A percentile compares a stretch with the other conserved stretches of the same genome.
Conservation (phyloP, 179 eudicot species). For the Spinacia oleracea region DNA sequence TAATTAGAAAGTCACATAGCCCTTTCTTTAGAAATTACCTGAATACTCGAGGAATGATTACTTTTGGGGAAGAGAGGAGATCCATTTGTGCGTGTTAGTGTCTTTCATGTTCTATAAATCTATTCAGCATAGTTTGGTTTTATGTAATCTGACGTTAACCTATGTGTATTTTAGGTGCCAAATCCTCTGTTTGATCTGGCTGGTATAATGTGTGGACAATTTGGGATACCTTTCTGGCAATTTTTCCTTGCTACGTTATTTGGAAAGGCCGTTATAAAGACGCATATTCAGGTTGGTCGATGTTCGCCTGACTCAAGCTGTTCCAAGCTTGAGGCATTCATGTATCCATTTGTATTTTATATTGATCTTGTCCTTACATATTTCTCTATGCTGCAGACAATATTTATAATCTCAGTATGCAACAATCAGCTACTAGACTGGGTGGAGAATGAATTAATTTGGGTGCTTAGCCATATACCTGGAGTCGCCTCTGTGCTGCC, state of each 20-base stretch:
- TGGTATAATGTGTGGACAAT: constrained; percentile 98
- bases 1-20: not conserved
- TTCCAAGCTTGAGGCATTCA: constrained; percentile 12
- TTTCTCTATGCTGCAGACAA: constrained; percentile 55
- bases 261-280: constrained; percentile 92
- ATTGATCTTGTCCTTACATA: not conserved
- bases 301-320: not conserved
- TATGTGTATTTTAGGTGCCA: constrained; percentile 60
- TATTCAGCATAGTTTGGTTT: not conserved
- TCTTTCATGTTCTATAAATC: not conserved
- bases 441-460: constrained; percentile 84
- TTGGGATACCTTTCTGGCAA: constrained; percentile 94
- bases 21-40: not conserved
- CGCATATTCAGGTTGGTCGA: constrained; percentile 85
- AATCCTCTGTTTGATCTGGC: constrained; percentile 99
- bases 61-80: not conserved
- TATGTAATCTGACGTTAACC: constrained; percentile 23
- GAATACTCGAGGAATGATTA: not conserved
- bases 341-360: constrained; percentile 9
- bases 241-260: constrained; percentile 84
- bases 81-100: not conserved
- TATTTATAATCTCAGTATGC: constrained; percentile 86
- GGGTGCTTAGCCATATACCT: constrained; percentile 80
- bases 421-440: constrained; percentile 94
- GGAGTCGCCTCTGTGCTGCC: constrained; percentile 67